These are phyloP conservation scores for Talaromyces islandicus DNA, from an alignment of 2,329 filamentous ascomycete species.

Conservation along the genomic window DNA sequence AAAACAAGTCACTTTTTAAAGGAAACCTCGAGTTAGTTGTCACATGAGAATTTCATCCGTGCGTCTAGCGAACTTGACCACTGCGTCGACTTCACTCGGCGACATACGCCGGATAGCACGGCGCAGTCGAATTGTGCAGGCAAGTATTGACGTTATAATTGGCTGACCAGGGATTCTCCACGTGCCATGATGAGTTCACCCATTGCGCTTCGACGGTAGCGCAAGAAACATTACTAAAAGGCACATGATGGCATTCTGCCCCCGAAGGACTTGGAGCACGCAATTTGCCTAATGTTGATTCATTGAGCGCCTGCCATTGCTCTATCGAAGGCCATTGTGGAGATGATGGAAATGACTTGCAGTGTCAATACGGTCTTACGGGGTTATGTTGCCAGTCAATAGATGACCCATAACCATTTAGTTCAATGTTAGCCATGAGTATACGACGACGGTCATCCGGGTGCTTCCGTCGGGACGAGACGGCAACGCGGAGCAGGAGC, in stretches of 20 bases:
- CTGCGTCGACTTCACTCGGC: conserved; percentile 18
- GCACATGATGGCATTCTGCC: neutral
- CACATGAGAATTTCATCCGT: too few relatives aligned
- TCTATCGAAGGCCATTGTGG: neutral
- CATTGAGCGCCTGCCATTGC: neutral
- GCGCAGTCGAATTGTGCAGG: neutral
- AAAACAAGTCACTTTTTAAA: too few relatives aligned
- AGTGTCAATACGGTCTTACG: neutral
- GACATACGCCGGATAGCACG: conserved; percentile 23
- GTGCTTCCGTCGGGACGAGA: too few relatives aligned
- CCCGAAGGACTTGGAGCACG: neutral
- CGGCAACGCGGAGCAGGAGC: too few relatives aligned
- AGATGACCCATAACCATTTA: too few relatives aligned
- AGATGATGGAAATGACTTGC: neutral
- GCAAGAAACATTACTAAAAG: neutral
- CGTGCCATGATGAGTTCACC: neutral
- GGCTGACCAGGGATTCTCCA: neutral
- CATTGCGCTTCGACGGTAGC: neutral
- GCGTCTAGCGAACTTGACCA: conserved; percentile 8
- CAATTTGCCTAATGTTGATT: neutral
- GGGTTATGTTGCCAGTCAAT: too few relatives aligned
- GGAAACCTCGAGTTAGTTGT: too few relatives aligned
- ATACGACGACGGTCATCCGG: too few relatives aligned
- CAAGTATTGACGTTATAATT: neutral
- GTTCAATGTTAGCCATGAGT: too few relatives aligned